These are phyloP conservation scores for Spatholobus suberectus DNA, from an alignment of 306 rosid genomes.

Conservation along the genomic window DNA sequence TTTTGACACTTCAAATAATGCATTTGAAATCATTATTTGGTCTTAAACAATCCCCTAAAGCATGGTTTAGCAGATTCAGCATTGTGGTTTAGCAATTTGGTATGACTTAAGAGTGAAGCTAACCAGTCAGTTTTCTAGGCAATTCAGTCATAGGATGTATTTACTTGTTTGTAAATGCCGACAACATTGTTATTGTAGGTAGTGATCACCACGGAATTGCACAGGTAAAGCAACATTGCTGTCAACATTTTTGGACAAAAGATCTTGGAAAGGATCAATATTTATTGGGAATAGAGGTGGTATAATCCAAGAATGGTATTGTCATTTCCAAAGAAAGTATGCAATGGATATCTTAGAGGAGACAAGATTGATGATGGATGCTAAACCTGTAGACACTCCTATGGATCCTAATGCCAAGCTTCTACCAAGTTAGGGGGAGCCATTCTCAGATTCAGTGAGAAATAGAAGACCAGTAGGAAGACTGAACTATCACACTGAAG, in stretches of 20 bases:
- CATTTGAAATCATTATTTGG: neutral
- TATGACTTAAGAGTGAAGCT: neutral
- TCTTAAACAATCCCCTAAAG: neutral
- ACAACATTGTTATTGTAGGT: neutral
- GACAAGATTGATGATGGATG: neutral
- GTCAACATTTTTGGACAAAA: neutral
- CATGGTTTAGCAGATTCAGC: neutral
- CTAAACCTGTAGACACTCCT: neutral
- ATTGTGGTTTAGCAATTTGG: neutral
- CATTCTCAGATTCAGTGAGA: neutral
- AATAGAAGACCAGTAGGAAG: neutral
- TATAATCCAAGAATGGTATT: neutral
- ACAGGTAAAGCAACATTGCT: neutral
- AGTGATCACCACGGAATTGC: neutral
- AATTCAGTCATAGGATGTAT: neutral
- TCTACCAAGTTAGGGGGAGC: neutral
- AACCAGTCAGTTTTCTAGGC: neutral
- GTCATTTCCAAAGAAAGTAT: neutral
- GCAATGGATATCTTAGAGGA: neutral
- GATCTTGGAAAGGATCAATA: neutral
- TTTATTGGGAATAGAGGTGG: neutral
- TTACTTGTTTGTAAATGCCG: neutral
- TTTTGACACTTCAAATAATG: conserved; percentile 14
- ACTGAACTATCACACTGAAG: neutral
- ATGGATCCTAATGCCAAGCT: neutral